A percentile compares a stretch with the other conserved stretches of the same genome.
Evolutionary conservation across 2,329 filamentous ascomycete species (phyloP).

Genomic region (Cladobotryum mycophilum): DNA sequence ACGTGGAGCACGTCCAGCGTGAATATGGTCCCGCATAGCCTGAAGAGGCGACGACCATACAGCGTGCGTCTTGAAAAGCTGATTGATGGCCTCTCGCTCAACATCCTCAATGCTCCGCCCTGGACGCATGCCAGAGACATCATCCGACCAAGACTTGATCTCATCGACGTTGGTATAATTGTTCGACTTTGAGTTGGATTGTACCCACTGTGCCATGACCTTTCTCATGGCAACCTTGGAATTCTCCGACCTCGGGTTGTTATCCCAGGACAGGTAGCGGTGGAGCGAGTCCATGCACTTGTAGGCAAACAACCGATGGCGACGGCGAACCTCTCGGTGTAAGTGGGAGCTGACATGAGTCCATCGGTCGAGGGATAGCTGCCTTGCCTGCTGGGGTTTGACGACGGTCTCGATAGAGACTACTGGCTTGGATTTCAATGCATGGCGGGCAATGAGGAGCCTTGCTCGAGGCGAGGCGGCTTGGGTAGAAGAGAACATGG

Average conservation of each 20-base stretch:
- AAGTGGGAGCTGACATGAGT: conserved; percentile 34
- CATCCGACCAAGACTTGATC: conserved; percentile 31
- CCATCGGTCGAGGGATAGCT: conserved; percentile 45
- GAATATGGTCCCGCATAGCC: conserved; percentile 29
- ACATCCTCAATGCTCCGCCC: conserved; percentile 39
- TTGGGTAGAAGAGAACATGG: conserved; percentile 22
- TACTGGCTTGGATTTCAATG: conserved; percentile 5
- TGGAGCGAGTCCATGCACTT: conserved; percentile 41
- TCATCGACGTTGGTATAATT: conserved; percentile 32
- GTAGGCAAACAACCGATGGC: conserved; percentile 36
- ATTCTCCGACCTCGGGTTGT: conserved; percentile 28
- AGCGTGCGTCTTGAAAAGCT: conserved; percentile 29
- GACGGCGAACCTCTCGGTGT: conserved; percentile 38
- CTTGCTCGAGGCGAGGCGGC: conserved; percentile 24
- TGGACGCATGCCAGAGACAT: conserved; percentile 31
- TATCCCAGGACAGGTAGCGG: conserved; percentile 42
- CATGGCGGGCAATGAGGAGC: conserved; percentile 16
- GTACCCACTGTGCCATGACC: conserved; percentile 30
- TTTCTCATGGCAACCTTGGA: conserved; percentile 34
- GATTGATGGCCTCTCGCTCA: conserved; percentile 39
- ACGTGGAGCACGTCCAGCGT: conserved; percentile 15
- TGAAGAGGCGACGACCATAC: conserved; percentile 26
- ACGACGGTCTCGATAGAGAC: conserved; percentile 13
- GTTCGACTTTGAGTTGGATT: conserved; percentile 25
- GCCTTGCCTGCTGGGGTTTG: conserved; percentile 26